Evolutionary conservation across 208 protist genomes (phyloP), one percentile per base, ranked within the genome.

Genomic region (Acanthamoeba castellanii): DNA sequence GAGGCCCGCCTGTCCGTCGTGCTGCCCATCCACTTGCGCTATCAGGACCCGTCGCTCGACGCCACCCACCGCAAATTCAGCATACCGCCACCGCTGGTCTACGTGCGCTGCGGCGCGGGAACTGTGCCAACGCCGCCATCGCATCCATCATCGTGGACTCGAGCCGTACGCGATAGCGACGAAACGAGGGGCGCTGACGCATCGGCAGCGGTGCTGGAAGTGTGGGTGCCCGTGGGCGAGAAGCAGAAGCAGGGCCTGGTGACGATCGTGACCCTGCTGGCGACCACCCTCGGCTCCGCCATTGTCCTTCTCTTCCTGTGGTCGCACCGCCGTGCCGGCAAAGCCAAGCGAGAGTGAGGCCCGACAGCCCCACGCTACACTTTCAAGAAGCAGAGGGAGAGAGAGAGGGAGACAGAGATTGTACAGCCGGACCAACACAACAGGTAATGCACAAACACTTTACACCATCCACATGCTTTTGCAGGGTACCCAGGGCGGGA

Each of bases 241-340:
- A 45, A 34, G 72, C 72, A 81, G 34, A 81, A 18, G 72, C 72
- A 81, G 32, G 72, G 72, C 14, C 72, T 81, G 30, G 72, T 81
- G 72, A 81, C 72, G 34, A 8, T 47, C 16, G 34, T 81, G 18
- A 81, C 72, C 25, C 42, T 81, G 72, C 72, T 81, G 34, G 72
- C 72, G 34, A 81, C 72, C 34, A 47, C 72, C 25, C 72, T 81
- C 13, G 72, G 72, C 32, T 34, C 72, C 18, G 32, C 32, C 18
- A 0, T 81, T 37, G 72, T 81, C 25, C 72, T 81, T 11, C n/a
- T 47, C 72, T 81, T 47, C 34, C 72, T 81, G 32, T 34, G 72
- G 72, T 50, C 47, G 42, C 42, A 45, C 42, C 70, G 70, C 11
- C n/a, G 72, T 37, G 3, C 11, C 22, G 32, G 34, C 72, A 34